Base-by-base conservation (phyloP, 2,329 filamentous ascomycete genomes). In the Diaporthe humulicola region DNA sequence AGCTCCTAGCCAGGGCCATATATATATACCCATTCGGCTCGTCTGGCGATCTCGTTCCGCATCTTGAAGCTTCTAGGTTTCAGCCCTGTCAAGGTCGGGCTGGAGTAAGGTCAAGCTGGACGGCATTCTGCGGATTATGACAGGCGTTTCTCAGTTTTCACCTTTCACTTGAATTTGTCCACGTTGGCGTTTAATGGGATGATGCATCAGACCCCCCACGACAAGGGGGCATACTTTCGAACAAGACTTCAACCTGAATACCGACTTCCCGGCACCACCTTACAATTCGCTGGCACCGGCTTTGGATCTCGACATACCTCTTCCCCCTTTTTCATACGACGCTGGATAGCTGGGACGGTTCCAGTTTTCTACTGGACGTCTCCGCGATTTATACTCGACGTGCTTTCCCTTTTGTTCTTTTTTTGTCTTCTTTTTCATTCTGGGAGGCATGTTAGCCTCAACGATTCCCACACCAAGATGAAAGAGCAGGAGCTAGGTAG, bases 11-110 rank as follows among this genome's bases (percentile, higher is more conserved):
- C 70, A 75, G 54, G 61, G 73, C 73, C 64, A 66, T 36, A 60
- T 61, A 60, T 48, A 73, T 75, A 75, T 73, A 70, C 70, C 73
- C 73, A 64, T 17, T 58, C 52, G 61, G 70, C 73, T 64, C 73
- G 70, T 57, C 73, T 60, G 69, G 28, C 40, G 33, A 70, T 64
- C 38, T 56, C 9, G 19, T 45, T 45, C 50, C 50, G 69, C 50
- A n/a, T 58, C 33, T 67, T 22, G 28, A 50, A 42, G 40, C 56
- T 71, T 42, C 48, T 52, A 66, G 48, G 48, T 50, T 56, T 70
- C 45, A 52, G 42, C 54, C 45, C 38, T 45, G 19, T 54, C 58
- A 50, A 40, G 42, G 15, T 58, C 42, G 33, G 52, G 38, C 54
- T 57, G 56, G 30, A 71, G 70, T 28, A 50, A 50, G 70, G 30